Conservation (phyloP, 1,284 basidiomycete species). For the Butyriboletus appendiculatus region DNA sequence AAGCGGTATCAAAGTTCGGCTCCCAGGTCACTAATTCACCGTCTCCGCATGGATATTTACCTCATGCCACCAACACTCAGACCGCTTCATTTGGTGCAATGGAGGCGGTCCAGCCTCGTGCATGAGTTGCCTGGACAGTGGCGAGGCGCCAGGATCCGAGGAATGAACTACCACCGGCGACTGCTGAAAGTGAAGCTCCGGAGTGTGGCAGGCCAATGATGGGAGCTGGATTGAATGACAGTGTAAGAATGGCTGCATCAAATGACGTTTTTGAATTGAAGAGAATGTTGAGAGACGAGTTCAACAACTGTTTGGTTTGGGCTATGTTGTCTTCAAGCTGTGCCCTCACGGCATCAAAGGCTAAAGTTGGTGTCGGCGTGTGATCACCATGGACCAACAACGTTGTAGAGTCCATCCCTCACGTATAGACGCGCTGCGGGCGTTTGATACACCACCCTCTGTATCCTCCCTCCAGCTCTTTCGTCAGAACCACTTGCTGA, state of each 20-base stretch:
- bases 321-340: too few species aligned
- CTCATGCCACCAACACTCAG: neutral
- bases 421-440: neutral
- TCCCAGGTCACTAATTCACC: neutral
- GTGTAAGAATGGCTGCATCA: neutral
- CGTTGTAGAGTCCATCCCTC: neutral
- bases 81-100: neutral
- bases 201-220: too few species aligned
- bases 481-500: neutral
- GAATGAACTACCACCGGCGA: neutral
- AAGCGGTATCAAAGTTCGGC: neutral
- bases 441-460: neutral
- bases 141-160: neutral
- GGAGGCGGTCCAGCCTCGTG: neutral
- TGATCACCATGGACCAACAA: conserved; percentile 12
- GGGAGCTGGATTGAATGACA: neutral
- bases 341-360: neutral
- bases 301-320: too few species aligned
- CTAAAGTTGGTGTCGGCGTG: neutral
- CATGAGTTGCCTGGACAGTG: too few species aligned
- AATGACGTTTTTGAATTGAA: too few species aligned
- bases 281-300: too few species aligned
- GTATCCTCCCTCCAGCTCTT: neutral
- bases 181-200: too few species aligned
- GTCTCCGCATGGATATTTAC: neutral